Percentiles rank a stretch among this genome's conserved stretches.
phyloP scores from a whole-genome alignment of 208 protist species.

The Sergeia podlipaevii region DNA sequence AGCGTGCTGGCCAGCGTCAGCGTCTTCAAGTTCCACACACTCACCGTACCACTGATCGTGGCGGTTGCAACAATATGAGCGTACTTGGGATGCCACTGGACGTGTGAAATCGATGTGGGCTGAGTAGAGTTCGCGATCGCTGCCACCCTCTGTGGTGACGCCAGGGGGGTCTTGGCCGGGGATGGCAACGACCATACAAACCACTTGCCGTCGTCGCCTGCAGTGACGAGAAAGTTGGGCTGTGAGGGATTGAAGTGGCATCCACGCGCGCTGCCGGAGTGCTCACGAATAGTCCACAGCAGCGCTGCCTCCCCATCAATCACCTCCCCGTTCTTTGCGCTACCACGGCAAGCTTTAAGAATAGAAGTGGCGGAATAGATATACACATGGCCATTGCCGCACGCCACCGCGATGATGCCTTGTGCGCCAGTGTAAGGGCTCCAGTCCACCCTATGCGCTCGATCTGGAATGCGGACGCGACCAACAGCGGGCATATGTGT shows the following conservation, averaged over 20 bases:
- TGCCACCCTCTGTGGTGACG: slow-evolving; percentile 41
- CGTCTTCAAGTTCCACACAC: slow-evolving; percentile 95
- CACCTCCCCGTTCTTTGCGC: slow-evolving; percentile 11
- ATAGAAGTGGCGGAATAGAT: slow-evolving; percentile 56
- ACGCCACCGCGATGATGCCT: slow-evolving; percentile 71
- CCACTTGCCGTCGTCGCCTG: slow-evolving; percentile 60
- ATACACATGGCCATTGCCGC: slow-evolving; percentile 60
- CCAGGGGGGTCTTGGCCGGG: slow-evolving; percentile 28
- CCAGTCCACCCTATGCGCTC: slow-evolving; percentile 76
- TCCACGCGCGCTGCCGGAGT: slow-evolving; percentile 56
- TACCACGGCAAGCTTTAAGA: slow-evolving; percentile 33
- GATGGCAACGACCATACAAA: slow-evolving; percentile 92
- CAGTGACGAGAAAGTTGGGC: slow-evolving; percentile 78
- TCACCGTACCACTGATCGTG: slow-evolving; percentile 76
- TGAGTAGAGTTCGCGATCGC: slow-evolving; percentile 63
- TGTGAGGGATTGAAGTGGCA: slow-evolving; percentile 94
- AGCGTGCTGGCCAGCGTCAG: slow-evolving; percentile 87
- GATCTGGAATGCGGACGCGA: slow-evolving; percentile 43
- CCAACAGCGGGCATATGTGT: slow-evolving; percentile 61
- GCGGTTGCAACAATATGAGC: slow-evolving; percentile 94
- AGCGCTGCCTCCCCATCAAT: slow-evolving; percentile 30
- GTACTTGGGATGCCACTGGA: slow-evolving; percentile 83
- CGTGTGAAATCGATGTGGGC: slow-evolving; percentile 40
- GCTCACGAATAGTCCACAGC: slow-evolving; percentile 79
- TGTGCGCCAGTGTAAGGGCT: slow-evolving; percentile 36